phyloP scores from a whole-genome alignment of 2,329 filamentous ascomycete genomes.

The Cercospora beticola region DNA sequence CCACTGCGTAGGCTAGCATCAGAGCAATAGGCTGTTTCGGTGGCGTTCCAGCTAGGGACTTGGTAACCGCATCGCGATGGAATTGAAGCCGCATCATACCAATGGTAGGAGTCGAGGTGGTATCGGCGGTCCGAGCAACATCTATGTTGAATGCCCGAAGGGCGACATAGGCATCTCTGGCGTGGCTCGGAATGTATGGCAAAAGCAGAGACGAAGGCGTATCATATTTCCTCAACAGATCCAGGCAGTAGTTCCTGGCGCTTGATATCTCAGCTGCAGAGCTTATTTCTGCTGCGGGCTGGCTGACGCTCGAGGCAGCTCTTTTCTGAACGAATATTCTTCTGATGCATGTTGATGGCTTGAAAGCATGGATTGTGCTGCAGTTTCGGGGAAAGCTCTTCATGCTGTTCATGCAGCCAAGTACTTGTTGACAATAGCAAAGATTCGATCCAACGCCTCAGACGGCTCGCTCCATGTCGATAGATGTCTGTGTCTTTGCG shows the following conservation, averaged over 20 bases:
- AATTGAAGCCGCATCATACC: conserved; percentile 90
- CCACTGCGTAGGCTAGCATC: conserved; percentile 71
- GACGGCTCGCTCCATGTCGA: background rate
- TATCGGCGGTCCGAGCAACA: conserved; percentile 83
- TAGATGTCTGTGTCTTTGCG: background rate
- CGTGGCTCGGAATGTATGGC: conserved; percentile 74
- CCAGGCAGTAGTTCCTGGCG: conserved; percentile 59
- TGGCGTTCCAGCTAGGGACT: conserved; percentile 72
- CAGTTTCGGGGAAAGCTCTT: conserved; percentile 13
- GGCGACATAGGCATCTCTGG: conserved; percentile 81
- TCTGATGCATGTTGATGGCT: conserved; percentile 4
- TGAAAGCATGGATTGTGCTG: background rate
- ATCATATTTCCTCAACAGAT: conserved; percentile 72
- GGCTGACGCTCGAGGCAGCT: conserved; percentile 27
- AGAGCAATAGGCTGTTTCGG: conserved; percentile 91
- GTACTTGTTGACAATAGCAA: background rate
- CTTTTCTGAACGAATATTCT: conserved; percentile 11
- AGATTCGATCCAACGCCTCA: background rate
- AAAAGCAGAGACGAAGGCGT: conserved; percentile 83
- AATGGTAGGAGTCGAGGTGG: conserved; percentile 82
- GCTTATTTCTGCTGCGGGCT: conserved; percentile 27
- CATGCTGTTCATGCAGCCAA: background rate
- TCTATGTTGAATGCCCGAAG: conserved; percentile 92
- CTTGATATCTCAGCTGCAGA: conserved; percentile 50
- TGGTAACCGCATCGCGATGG: conserved; percentile 82